phyloP scores from a whole-genome alignment of 495 filamentous ascomycete genomes.

The Evernia prunastri region DNA sequence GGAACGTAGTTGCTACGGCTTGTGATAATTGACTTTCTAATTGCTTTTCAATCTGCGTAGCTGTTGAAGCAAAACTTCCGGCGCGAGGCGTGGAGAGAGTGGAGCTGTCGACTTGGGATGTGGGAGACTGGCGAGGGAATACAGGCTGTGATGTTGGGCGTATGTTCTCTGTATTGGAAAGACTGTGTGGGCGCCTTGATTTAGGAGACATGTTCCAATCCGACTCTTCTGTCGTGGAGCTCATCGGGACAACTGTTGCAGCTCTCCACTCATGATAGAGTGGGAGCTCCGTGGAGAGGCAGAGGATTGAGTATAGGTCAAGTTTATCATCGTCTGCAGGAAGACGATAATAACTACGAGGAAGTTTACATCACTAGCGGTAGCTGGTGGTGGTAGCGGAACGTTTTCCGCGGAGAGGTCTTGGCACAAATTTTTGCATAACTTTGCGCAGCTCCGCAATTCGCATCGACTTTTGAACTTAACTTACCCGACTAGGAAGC shows the following conservation, averaged over 20 bases:
- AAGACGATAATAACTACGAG: too few relatives aligned
- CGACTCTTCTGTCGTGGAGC: conserved; percentile 19
- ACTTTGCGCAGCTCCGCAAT: too few relatives aligned
- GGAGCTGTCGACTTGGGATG: conserved; percentile 7
- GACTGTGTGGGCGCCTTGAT: conserved; percentile 12
- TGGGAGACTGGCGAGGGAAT: conserved; percentile 2
- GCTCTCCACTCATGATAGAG: not conserved
- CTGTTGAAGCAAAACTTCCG: conserved; percentile 1
- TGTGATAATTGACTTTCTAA: conserved; percentile 9
- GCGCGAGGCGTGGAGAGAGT: conserved; percentile 6
- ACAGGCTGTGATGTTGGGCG: conserved; percentile 1
- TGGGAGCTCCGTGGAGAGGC: too few relatives aligned
- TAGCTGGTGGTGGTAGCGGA: too few relatives aligned
- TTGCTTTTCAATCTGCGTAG: conserved; percentile 9
- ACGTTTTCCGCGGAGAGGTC: too few relatives aligned
- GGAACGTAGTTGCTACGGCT: conserved; percentile 5
- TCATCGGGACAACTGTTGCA: not conserved
- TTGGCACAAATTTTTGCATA: too few relatives aligned
- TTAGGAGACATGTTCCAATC: conserved; percentile 20
- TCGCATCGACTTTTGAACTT: too few relatives aligned
- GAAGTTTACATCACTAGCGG: too few relatives aligned
- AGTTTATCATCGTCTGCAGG: too few relatives aligned
- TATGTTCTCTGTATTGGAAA: conserved; percentile 9
- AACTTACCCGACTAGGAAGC: too few relatives aligned
- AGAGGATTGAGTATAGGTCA: too few relatives aligned